Base-by-base conservation (phyloP, 306 rosid species). In the Vigna nakashimae region DNA sequence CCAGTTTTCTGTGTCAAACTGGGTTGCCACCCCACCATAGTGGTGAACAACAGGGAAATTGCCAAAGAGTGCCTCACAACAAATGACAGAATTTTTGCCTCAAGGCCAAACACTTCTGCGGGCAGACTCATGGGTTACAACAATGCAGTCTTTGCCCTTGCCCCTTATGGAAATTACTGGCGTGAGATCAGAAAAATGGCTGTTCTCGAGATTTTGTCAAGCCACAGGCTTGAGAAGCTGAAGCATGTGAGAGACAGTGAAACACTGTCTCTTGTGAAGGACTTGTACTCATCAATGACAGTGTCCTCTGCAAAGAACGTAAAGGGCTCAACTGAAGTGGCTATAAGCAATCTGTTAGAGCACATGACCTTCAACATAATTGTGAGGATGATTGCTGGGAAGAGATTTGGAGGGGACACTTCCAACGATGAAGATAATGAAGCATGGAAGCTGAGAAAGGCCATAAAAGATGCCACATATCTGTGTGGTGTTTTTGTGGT, bases 161-260 rank as follows among this genome's bases (percentile, higher is more conserved):
- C 97, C 2, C 90, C 97, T 0, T 84, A 91, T 30, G 97, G 94
- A 2, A 28, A 56, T 9, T 91, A 88, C 42, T 91, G 97, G 94
- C 85, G 94, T 3, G 80, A 91, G 1, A 26, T 85, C 7, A 85
- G 97, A 6, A 91, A 89, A 68, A 56, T 88, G 1, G 53, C 85
- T 0, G 83, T 79, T 0, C 50, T 83, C 3, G 85, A 86, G 70
- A 68, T 86, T 12, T 76, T 83, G 13, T 83, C 89, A 34, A 40
- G 69, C 14, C 51, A 73, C 7, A 67, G 85, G 45, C 84, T 89
- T 49, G 77, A 91, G 16, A 53, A 55, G 67, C 82, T 86, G 2
- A 83, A 74, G 52, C 89, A 86, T 48, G 79, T 86, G 0, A 75
- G 89, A 40, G 83, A 65, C 75, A 38, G 55, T 0, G 91, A 91